A percentile compares a stretch with the other conserved stretches of the same genome.
phyloP scores from a whole-genome alignment of 805 yeast species.

The Pichia exigua region DNA sequence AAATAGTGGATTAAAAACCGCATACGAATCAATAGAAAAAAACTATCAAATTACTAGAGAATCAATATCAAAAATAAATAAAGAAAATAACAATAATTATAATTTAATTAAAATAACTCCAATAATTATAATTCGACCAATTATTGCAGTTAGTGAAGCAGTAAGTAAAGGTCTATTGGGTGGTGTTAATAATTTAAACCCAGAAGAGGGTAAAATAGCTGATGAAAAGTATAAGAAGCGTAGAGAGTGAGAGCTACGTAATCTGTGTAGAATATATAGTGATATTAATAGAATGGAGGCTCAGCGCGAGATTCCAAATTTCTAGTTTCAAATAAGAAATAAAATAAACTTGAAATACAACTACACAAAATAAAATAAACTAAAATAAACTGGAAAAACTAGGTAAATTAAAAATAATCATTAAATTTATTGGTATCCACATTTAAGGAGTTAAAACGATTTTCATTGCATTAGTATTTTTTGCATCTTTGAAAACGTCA shows the following conservation, averaged over 20 bases:
- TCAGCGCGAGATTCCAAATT: too few species aligned
- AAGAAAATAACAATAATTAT: slow-evolving; percentile 13
- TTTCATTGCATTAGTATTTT: slow-evolving; percentile 52
- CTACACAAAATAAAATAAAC: not conserved
- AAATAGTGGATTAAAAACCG: slow-evolving; percentile 66
- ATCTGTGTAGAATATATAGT: too few species aligned
- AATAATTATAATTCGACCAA: slow-evolving; percentile 69
- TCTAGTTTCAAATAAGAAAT: too few species aligned
- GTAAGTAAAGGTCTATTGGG: slow-evolving; percentile 78
- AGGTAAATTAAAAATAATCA: not conserved
- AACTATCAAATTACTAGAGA: slow-evolving; percentile 60
- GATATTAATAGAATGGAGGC: too few species aligned
- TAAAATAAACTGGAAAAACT: not conserved
- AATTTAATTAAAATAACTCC: slow-evolving; percentile 75
- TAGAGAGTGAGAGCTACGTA: not conserved
- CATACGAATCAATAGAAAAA: slow-evolving; percentile 62
- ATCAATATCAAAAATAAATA: slow-evolving; percentile 39
- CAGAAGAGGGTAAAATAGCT: slow-evolving; percentile 47
- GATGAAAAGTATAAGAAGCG: slow-evolving; percentile 60
- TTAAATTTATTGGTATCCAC: too few species aligned
- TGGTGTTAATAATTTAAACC: slow-evolving; percentile 70
- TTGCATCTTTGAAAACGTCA: slow-evolving; percentile 47
- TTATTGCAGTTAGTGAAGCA: slow-evolving; percentile 91
- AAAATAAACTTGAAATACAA: too few species aligned
- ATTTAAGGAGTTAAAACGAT: slow-evolving; percentile 20